Conservation (phyloP, 495 filamentous ascomycete genomes). For the Trichoderma gamsii region DNA sequence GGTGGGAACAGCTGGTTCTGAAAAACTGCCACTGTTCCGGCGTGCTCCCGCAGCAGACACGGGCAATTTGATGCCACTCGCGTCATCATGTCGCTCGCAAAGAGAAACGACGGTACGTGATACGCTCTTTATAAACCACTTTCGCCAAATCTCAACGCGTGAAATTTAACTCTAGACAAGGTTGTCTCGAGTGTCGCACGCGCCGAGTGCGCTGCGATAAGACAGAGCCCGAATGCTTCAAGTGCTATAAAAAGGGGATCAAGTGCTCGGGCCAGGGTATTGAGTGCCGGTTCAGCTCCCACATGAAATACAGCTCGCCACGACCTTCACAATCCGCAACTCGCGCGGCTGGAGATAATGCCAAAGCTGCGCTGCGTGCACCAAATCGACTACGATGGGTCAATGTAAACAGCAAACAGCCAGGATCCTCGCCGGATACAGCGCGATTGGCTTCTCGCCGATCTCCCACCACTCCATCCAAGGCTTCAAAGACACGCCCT, state of each 20-base stretch:
- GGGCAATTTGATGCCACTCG: background rate
- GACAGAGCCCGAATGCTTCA: conserved; percentile 11
- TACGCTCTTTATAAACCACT: background rate
- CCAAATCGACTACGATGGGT: conserved; percentile 1
- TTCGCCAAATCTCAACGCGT: background rate
- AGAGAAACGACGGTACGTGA: conserved; percentile 8
- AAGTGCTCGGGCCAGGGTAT: conserved; percentile 8
- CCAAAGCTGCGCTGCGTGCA: background rate
- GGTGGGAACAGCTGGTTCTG: background rate
- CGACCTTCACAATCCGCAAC: background rate
- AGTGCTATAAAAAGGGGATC: conserved; percentile 8
- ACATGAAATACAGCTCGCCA: background rate
- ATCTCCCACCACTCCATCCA: background rate
- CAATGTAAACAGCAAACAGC: background rate
- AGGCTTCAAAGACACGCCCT: background rate
- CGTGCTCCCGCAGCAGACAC: background rate
- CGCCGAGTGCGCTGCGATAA: conserved; percentile 13
- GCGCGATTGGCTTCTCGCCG: background rate
- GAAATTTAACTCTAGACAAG: background rate
- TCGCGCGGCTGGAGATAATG: background rate
- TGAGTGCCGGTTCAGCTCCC: conserved; percentile 6
- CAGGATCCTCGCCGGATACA: background rate
- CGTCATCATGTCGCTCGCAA: conserved; percentile 3
- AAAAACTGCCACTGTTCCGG: background rate
- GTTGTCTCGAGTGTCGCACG: conserved; percentile 9